Conservation (phyloP, 2,329 filamentous ascomycete species). For the Cladobotryum mycophilum region DNA sequence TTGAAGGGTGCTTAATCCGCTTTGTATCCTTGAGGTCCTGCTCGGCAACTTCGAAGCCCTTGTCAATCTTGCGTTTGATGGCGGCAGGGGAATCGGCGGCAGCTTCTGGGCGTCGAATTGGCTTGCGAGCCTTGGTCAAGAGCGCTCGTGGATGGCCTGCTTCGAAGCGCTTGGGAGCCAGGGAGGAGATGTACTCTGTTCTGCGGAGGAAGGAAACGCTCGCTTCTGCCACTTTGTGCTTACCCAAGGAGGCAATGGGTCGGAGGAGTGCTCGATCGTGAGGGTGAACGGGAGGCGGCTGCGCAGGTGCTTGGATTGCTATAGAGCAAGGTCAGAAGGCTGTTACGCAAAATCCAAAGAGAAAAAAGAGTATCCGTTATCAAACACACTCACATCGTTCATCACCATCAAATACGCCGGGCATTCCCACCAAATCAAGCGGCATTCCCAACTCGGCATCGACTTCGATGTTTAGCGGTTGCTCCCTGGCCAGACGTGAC, state of each 20-base stretch:
- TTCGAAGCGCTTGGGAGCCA: constrained; percentile 43
- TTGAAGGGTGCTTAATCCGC: constrained; percentile 52
- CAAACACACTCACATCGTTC: constrained; percentile 64
- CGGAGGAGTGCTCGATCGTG: constrained; percentile 79
- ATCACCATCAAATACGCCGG: constrained; percentile 89
- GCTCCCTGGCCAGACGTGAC: constrained; percentile 80
- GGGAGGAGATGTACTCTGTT: constrained; percentile 85
- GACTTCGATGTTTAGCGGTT: constrained; percentile 91
- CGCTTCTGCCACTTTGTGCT: constrained; percentile 67
- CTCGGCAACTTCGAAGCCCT: constrained; percentile 51
- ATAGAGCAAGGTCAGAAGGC: constrained; percentile 5
- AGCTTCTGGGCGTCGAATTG: constrained; percentile 48
- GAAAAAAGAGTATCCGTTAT: not conserved
- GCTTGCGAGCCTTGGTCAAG: constrained; percentile 27
- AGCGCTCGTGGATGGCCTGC: constrained; percentile 38
- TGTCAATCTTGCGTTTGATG: constrained; percentile 63
- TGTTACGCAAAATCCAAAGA: not conserved
- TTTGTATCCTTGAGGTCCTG: constrained; percentile 47
- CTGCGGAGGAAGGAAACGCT: constrained; percentile 90
- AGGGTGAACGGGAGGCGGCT: constrained; percentile 67
- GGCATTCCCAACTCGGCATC: constrained; percentile 98
- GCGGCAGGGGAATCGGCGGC: constrained; percentile 57
- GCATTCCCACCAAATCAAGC: constrained; percentile 89
- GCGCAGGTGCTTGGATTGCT: constrained; percentile 78
- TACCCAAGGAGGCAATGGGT: constrained; percentile 77